Conservation (phyloP, 352 stramenopile genomes). For the Pythium plurisporium region DNA sequence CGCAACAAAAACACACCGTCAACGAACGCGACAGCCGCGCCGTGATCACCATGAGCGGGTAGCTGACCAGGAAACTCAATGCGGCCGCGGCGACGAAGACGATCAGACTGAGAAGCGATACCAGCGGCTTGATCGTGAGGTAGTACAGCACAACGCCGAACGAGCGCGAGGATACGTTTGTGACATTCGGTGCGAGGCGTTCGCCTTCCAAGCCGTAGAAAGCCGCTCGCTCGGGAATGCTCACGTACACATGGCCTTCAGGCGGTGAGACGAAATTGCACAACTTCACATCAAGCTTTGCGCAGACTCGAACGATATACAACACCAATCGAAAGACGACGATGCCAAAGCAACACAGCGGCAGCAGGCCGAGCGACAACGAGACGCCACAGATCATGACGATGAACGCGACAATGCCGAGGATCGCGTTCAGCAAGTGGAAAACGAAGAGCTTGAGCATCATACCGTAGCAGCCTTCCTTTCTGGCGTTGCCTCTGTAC, state of each 20-base stretch:
- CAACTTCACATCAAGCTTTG: conserved; percentile 53
- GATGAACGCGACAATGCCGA: conserved; percentile 47
- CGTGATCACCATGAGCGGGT: conserved; percentile 45
- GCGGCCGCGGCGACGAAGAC: conserved; percentile 27
- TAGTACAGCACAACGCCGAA: conserved; percentile 61
- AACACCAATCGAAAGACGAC: conserved; percentile 50
- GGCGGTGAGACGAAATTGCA: conserved; percentile 50
- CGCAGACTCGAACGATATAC: conserved; percentile 35
- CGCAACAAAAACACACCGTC: conserved; percentile 64
- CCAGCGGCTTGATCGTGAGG: conserved; percentile 49
- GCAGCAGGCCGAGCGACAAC: conserved; percentile 40
- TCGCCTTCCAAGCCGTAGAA: conserved; percentile 30
- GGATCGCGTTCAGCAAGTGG: conserved; percentile 48
- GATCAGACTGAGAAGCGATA: conserved; percentile 38
- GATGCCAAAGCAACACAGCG: conserved; percentile 59
- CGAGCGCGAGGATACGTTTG: conserved; percentile 49
- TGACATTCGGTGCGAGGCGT: conserved; percentile 40
- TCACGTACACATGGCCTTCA: conserved; percentile 41
- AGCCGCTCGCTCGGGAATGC: conserved; percentile 27
- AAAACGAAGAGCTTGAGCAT: conserved; percentile 57
- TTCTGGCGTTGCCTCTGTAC: conserved; percentile 16
- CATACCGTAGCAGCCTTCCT: conserved; percentile 29
- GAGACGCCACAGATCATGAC: conserved; percentile 37
- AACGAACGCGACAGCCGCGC: conserved; percentile 38
- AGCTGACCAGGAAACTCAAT: conserved; percentile 37